Evolutionary conservation across 345 rosid genomes (phyloP).

Genomic region (Syzygium oleosum): DNA sequence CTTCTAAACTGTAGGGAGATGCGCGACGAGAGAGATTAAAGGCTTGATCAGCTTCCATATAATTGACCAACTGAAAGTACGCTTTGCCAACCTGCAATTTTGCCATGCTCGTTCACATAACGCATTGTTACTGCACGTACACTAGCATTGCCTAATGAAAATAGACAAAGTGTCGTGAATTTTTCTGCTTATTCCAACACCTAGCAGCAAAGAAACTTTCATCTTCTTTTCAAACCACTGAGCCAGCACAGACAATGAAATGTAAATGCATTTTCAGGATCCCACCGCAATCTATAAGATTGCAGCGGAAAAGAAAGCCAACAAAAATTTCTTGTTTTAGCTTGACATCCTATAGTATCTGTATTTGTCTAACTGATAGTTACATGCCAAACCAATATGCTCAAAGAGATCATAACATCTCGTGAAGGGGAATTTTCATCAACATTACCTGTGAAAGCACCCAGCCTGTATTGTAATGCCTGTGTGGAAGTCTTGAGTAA

Average conservation of each 20-base stretch:
- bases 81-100: constrained; percentile 77
- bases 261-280: not conserved
- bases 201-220: not conserved
- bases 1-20: constrained; percentile 92
- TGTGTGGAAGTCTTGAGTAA: constrained; percentile 68
- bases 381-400: not conserved
- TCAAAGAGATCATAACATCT: not conserved
- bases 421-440: not conserved
- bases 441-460: constrained; percentile 83
- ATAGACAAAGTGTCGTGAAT: not conserved
- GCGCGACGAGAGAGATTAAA: constrained; percentile 71
- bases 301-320: not conserved
- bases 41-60: constrained; percentile 85
- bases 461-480: constrained; percentile 94
- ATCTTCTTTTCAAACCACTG: not conserved
- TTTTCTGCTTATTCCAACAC: not conserved
- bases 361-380: not conserved
- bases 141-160: not conserved
- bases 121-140: not conserved
- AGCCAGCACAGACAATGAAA: not conserved
- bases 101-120: not conserved
- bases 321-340: not conserved
- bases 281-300: not conserved
- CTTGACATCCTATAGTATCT: not conserved
- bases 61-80: constrained; percentile 80